Evolutionary conservation across 1,284 basidiomycete genomes (phyloP).

Genomic region (Cerioporus squamosus): DNA sequence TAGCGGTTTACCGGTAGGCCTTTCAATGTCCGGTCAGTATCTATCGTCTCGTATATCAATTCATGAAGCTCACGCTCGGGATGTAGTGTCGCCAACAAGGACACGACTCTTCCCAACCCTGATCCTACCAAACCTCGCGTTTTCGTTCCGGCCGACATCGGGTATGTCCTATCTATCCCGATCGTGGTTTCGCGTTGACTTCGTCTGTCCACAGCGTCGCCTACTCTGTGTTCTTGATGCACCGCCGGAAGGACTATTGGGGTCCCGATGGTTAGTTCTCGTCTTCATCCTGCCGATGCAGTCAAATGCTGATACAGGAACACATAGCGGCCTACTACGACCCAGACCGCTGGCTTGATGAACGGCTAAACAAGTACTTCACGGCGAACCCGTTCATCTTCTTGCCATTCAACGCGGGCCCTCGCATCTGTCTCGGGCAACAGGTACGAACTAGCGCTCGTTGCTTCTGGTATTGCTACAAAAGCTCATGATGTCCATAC

Average conservation of each 20-base stretch:
- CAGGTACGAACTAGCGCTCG: constrained; percentile 38
- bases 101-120: constrained; percentile 25
- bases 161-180: constrained; percentile 14
- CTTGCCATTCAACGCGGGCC: constrained; percentile 63
- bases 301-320: neutral
- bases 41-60: neutral
- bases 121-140: constrained; percentile 27
- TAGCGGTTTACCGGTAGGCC: constrained; percentile 18
- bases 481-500: constrained; percentile 13
- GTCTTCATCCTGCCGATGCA: no score
- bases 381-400: constrained; percentile 63
- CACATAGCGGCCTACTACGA: constrained; percentile 54
- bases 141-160: constrained; percentile 28
- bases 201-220: constrained; percentile 12
- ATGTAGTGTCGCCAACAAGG: constrained; percentile 15
- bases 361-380: constrained; percentile 52
- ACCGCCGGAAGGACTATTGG: constrained; percentile 35
- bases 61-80: no score
- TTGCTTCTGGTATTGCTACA: no score
- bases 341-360: constrained; percentile 63
- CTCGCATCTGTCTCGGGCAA: constrained; percentile 64
- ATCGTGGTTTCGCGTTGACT: neutral
- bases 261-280: constrained; percentile 29
- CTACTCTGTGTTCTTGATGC: constrained; percentile 35
- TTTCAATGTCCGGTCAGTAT: constrained; percentile 29